These are phyloP conservation scores for Puccinia coronata DNA, from an alignment of 1,284 basidiomycete genomes.

Conservation along the genomic window DNA sequence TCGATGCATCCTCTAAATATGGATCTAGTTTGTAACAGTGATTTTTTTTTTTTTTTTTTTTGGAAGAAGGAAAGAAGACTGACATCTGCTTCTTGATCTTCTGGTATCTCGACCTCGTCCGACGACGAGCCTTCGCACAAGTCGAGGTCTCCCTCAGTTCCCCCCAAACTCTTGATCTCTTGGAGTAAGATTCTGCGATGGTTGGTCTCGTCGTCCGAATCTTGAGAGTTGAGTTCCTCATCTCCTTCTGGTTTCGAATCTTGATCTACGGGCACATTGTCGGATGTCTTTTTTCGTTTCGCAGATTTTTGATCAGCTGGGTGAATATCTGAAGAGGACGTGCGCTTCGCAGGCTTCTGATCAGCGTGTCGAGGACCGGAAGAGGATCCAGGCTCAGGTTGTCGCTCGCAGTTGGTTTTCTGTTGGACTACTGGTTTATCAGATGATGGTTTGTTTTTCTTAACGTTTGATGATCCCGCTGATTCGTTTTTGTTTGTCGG, in stretches of 20 bases:
- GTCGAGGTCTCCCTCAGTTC: constrained; percentile 8
- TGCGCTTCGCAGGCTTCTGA: background rate
- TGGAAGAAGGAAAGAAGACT: background rate
- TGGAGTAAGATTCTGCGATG: background rate
- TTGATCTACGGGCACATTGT: background rate
- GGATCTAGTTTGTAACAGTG: background rate
- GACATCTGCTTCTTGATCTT: constrained; percentile 5
- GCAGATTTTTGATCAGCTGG: background rate
- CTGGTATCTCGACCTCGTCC: background rate
- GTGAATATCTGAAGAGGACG: background rate
- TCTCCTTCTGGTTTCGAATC: background rate
- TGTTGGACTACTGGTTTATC: background rate
- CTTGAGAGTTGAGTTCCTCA: background rate
- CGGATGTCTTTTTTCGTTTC: background rate
- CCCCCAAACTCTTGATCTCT: constrained; percentile 15
- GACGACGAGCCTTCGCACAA: constrained; percentile 1
- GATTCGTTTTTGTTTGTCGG: background rate
- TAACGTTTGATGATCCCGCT: background rate
- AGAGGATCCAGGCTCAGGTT: background rate
- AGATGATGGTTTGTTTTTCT: background rate
- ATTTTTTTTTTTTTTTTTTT: background rate
- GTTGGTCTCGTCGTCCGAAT: background rate
- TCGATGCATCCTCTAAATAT: background rate
- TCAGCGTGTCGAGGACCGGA: background rate
- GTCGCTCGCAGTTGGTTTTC: background rate